These are phyloP conservation scores for Trypanosoma conorhini DNA, from an alignment of 208 protist genomes.

Conservation along the genomic window DNA sequence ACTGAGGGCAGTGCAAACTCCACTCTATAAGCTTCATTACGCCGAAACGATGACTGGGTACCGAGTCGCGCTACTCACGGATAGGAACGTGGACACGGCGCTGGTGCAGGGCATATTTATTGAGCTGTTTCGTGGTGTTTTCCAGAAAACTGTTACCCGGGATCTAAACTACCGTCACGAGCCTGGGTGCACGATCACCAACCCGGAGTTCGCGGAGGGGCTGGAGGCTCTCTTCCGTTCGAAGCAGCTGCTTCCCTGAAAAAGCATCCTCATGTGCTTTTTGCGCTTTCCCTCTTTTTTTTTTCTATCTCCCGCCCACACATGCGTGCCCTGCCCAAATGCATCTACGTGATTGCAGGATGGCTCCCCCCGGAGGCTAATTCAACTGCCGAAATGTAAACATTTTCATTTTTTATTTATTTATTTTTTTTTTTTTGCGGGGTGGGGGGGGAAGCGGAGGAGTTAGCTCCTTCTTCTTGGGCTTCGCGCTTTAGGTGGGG, in stretches of 20 bases:
- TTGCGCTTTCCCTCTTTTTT: not conserved
- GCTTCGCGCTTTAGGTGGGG: conserved; percentile 4
- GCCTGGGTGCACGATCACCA: conserved; percentile 54
- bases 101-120: conserved; percentile 45
- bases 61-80: conserved; percentile 71
- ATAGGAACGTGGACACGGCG: conserved; percentile 55
- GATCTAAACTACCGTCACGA: conserved; percentile 73
- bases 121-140: conserved; percentile 65
- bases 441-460: too few relatives aligned
- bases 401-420: conserved; percentile 1
- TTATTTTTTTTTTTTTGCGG: conserved; percentile 1
- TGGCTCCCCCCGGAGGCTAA: not conserved
- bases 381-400: not conserved
- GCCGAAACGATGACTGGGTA: conserved; percentile 87
- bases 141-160: conserved; percentile 59
- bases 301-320: not conserved
- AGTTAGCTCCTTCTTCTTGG: too few relatives aligned
- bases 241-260: conserved; percentile 45
- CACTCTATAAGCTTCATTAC: conserved; percentile 90
- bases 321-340: not conserved
- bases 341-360: not conserved
- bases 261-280: not conserved
- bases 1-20: conserved; percentile 69
- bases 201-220: conserved; percentile 57
- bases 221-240: conserved; percentile 56